phyloP scores from a whole-genome alignment of 164 flowering plant species.

The Cinnamomum micranthum region DNA sequence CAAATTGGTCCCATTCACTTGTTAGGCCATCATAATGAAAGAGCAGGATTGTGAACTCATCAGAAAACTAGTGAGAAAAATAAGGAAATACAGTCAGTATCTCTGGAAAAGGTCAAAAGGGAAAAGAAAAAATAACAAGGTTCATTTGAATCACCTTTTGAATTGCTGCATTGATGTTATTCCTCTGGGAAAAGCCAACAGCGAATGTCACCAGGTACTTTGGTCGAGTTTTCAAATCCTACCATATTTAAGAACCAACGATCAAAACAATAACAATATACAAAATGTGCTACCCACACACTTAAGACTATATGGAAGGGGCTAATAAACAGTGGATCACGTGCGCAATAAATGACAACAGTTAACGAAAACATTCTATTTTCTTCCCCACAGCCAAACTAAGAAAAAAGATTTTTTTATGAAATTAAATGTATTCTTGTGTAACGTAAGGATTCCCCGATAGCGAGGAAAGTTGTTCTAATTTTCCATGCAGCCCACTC shows the following conservation, averaged over 20 bases:
- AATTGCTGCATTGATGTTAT: constrained; percentile 64
- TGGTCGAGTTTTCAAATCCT: constrained; percentile 72
- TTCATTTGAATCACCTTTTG: constrained; percentile 50
- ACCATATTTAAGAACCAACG: constrained; percentile 21
- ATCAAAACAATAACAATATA: neutral
- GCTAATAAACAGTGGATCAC: neutral
- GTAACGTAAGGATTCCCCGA: no score
- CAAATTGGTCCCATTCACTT: constrained; percentile 92
- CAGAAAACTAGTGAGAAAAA: constrained; percentile 56
- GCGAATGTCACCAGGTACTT: constrained; percentile 82
- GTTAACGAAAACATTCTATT: neutral
- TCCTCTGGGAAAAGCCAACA: constrained; percentile 67
- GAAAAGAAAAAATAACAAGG: neutral
- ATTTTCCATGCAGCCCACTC: no score
- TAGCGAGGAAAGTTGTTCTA: no score
- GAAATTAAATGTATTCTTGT: neutral
- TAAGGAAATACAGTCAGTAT: neutral
- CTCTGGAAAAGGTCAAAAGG: neutral
- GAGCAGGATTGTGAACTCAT: constrained; percentile 76
- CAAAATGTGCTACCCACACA: neutral
- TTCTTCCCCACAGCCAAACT: neutral
- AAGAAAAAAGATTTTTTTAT: neutral
- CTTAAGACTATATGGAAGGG: neutral
- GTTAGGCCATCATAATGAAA: constrained; percentile 95
- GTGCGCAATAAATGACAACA: neutral